phyloP scores from a whole-genome alignment of 768 basidiomycete genomes.

The Jaapia argillacea region DNA sequence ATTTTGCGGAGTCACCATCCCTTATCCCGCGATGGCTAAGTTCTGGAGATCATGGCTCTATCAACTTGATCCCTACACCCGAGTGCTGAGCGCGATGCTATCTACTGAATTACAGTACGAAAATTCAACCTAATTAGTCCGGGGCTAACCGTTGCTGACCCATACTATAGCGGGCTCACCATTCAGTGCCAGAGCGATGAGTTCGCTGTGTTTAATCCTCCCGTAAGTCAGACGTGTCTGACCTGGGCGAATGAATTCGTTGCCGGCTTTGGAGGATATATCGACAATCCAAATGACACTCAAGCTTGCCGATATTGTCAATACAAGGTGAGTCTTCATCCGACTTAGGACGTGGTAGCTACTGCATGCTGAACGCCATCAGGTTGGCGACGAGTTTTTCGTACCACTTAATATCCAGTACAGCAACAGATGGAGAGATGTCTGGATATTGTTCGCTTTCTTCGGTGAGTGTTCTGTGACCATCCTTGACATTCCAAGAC shows the following conservation, averaged over 20 bases:
- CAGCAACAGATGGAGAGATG: slow-evolving; percentile 56
- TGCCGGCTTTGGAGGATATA: slow-evolving; percentile 53
- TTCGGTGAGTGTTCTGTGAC: slow-evolving; percentile 30
- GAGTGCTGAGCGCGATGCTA: slow-evolving; percentile 60
- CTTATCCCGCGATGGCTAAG: slow-evolving; percentile 3
- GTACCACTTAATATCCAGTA: slow-evolving; percentile 57
- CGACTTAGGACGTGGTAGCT: background rate
- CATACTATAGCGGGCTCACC: slow-evolving; percentile 1
- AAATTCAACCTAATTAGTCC: background rate
- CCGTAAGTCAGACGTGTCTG: slow-evolving; percentile 60
- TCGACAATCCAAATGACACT: slow-evolving; percentile 56
- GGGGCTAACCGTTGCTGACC: background rate
- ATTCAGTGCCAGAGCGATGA: slow-evolving; percentile 51
- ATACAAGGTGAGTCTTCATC: slow-evolving; percentile 28
- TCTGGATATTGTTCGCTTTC: slow-evolving; percentile 54
- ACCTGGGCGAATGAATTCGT: slow-evolving; percentile 68
- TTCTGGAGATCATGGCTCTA: slow-evolving; percentile 77
- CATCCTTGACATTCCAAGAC: background rate
- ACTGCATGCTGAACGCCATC: too few species aligned
- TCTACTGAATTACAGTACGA: background rate
- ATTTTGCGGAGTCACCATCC: background rate
- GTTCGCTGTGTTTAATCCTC: slow-evolving; percentile 63
- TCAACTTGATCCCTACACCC: slow-evolving; percentile 59
- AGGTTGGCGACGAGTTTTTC: slow-evolving; percentile 64
- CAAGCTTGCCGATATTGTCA: slow-evolving; percentile 64